Evolutionary conservation across 129 eudicot genomes (phyloP).

Genomic region (Chrysanthemum seticuspe): DNA sequence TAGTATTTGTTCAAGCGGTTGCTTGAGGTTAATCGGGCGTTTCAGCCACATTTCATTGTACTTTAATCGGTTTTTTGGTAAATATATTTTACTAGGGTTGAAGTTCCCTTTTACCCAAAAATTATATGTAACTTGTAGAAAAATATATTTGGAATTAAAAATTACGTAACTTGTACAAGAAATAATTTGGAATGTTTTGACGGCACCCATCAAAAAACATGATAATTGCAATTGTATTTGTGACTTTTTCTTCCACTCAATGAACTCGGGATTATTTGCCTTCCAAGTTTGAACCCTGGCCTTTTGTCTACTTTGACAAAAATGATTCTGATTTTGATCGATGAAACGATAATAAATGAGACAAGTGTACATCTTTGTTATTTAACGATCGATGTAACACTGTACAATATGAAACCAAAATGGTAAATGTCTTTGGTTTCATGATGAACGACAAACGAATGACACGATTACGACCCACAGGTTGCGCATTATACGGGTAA

Average conservation of each 20-base stretch:
- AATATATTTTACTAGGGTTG: too few species aligned
- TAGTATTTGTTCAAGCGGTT: too few species aligned
- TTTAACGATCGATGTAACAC: neutral
- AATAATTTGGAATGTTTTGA: neutral
- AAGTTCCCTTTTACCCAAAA: too few species aligned
- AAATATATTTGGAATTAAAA: neutral
- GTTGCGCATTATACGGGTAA: neutral
- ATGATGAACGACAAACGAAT: neutral
- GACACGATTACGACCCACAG: neutral
- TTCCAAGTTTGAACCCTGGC: neutral
- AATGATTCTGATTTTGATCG: neutral
- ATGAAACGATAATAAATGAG: neutral
- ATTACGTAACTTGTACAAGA: neutral
- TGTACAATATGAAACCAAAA: neutral
- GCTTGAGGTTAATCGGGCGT: too few species aligned
- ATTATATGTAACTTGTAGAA: neutral
- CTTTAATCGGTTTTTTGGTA: too few species aligned
- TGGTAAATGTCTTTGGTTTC: neutral
- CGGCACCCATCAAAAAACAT: neutral
- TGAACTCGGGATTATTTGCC: conserved; percentile 3
- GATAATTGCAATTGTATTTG: neutral
- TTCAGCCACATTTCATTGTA: too few species aligned
- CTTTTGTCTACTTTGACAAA: neutral
- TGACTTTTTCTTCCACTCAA: neutral
- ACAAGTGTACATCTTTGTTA: neutral